phyloP scores from a whole-genome alignment of 202 grass and related monocot genomes.

The Bolboschoenoplectus hybrid region DNA sequence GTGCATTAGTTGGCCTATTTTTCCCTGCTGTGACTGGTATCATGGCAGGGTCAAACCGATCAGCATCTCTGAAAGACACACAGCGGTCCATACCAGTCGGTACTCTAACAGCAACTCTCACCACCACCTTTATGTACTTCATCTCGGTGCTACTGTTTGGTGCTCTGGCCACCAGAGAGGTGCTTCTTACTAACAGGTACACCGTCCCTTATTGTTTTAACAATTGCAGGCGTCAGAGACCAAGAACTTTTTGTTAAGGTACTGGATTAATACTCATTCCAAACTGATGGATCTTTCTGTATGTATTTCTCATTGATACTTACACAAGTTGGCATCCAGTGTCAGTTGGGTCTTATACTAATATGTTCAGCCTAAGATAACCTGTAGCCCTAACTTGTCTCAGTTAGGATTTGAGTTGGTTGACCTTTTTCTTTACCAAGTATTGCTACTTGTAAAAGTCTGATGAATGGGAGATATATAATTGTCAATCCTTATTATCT shows the following conservation, averaged over 20 bases:
- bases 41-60: slow-evolving; percentile 98
- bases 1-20: slow-evolving; percentile 97
- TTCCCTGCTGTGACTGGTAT: slow-evolving; percentile 99
- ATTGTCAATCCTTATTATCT: too few relatives aligned
- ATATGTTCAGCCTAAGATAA: not conserved
- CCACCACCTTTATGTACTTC: slow-evolving; percentile 83
- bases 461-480: too few relatives aligned
- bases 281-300: not conserved
- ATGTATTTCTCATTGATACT: not conserved
- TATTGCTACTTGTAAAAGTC: not conserved
- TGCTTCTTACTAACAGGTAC: slow-evolving; percentile 94
- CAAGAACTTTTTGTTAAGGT: not conserved
- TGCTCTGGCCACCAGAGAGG: slow-evolving; percentile 86
- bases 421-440: not conserved
- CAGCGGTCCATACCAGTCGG: slow-evolving; percentile 96
- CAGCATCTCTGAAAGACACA: slow-evolving; percentile 94
- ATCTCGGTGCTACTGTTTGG: slow-evolving; percentile 89
- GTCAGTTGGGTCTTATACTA: not conserved
- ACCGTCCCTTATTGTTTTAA: slow-evolving; percentile 1
- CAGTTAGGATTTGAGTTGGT: not conserved
- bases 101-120: slow-evolving; percentile 82
- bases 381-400: not conserved
- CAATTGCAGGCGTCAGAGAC: not conserved
- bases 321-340: not conserved
- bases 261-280: not conserved